Evolutionary conservation across 2,329 filamentous ascomycete species (phyloP).

Genomic region (Colletotrichum australisinense): DNA sequence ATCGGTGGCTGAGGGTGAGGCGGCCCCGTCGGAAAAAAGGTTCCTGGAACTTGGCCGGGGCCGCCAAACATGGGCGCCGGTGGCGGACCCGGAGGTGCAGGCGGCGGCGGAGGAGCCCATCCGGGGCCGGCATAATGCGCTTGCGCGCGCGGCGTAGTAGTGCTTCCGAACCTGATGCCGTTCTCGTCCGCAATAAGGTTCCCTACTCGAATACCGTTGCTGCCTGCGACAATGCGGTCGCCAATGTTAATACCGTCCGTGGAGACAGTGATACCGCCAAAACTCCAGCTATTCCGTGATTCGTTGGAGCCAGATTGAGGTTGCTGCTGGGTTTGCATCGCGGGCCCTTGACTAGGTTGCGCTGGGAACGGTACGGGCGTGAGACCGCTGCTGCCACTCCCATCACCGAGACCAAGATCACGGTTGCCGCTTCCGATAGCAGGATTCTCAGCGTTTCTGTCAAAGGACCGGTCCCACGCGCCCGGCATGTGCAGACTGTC

Average conservation of each 20-base stretch:
- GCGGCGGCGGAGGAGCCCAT: constrained; percentile 14
- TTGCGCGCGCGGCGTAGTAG: constrained; percentile 20
- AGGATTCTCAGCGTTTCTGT: constrained; percentile 36
- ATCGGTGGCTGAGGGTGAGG: background rate
- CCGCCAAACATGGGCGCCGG: constrained; percentile 7
- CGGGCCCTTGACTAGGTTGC: constrained; percentile 16
- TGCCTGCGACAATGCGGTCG: constrained; percentile 55
- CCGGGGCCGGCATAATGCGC: constrained; percentile 18
- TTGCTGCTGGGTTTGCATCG: constrained; percentile 32
- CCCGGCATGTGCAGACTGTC: constrained; percentile 44
- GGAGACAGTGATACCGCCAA: constrained; percentile 55
- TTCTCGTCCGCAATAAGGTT: constrained; percentile 54
- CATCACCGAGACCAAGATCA: background rate
- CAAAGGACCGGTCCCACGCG: constrained; percentile 45
- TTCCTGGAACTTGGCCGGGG: background rate
- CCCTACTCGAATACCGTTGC: constrained; percentile 58
- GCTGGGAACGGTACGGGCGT: constrained; percentile 3
- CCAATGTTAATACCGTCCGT: constrained; percentile 57
- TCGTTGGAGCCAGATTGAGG: constrained; percentile 37
- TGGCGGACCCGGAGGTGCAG: background rate
- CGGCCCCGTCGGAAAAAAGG: background rate
- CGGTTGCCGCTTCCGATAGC: background rate
- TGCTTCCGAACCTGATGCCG: constrained; percentile 47
- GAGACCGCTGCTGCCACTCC: background rate
- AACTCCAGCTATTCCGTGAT: constrained; percentile 39